A percentile compares a stretch with the other conserved stretches of the same genome.
Evolutionary conservation across 2,329 filamentous ascomycete genomes (phyloP).

Genomic region (Exserohilum turcica): DNA sequence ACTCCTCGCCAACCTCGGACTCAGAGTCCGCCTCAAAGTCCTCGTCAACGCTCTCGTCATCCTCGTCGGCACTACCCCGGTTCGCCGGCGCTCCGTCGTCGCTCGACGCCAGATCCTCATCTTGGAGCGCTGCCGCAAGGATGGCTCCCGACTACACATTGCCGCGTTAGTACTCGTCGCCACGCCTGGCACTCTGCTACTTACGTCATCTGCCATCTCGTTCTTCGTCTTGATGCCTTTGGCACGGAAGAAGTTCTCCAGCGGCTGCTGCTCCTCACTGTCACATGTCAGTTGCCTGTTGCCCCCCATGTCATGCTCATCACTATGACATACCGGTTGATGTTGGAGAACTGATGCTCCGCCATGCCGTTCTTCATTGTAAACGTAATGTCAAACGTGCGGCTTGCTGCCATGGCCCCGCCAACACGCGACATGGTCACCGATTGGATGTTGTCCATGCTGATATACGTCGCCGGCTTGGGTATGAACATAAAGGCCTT

Average conservation of each 20-base stretch:
- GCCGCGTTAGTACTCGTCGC: conserved; percentile 29
- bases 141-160: conserved; percentile 57
- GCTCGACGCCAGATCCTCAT: conserved; percentile 81
- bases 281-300: conserved; percentile 30
- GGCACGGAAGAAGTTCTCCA: conserved; percentile 97
- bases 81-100: conserved; percentile 75
- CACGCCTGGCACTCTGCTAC: conserved; percentile 39
- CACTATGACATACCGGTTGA: conserved; percentile 70
- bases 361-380: conserved; percentile 84
- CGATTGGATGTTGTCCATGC: conserved; percentile 87
- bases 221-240: conserved; percentile 97
- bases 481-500: conserved; percentile 99
- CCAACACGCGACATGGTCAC: conserved; percentile 96
- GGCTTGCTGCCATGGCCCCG: conserved; percentile 88
- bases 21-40: conserved; percentile 94
- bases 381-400: conserved; percentile 96
- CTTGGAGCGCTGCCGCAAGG: conserved; percentile 79
- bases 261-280: conserved; percentile 87
- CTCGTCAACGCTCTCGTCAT: conserved; percentile 93
- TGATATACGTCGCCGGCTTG: conserved; percentile 96
- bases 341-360: conserved; percentile 97
- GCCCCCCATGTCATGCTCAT: not conserved
- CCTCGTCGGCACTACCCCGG: conserved; percentile 91
- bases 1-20: conserved; percentile 95
- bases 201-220: conserved; percentile 94